Percentiles rank a stretch among this genome's conserved stretches.
These are phyloP conservation scores for Tylopilus felleus DNA, from an alignment of 768 basidiomycete genomes.

Conservation along the genomic window DNA sequence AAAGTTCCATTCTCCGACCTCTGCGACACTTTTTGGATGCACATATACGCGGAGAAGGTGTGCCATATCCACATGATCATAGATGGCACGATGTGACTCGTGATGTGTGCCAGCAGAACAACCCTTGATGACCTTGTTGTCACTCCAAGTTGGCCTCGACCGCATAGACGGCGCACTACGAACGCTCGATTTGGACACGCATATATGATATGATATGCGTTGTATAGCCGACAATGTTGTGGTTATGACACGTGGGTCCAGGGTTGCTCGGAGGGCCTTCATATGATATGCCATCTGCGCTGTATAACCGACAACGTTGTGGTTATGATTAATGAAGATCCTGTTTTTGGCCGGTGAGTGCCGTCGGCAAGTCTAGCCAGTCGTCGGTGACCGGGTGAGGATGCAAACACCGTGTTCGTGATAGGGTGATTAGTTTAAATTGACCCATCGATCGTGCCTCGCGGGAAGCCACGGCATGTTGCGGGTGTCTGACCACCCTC, in stretches of 20 bases:
- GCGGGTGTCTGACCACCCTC: too few relatives aligned
- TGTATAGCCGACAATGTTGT: background rate
- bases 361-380: background rate
- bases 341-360: background rate
- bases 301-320: background rate
- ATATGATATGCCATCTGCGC: background rate
- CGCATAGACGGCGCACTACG: constrained; percentile 43
- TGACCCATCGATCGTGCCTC: background rate
- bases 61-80: background rate
- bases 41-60: constrained; percentile 35
- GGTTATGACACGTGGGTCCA: too few relatives aligned
- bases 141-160: constrained; percentile 48
- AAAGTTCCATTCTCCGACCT: constrained; percentile 44
- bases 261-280: too few relatives aligned
- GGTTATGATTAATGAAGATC: constrained; percentile 14
- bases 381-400: constrained; percentile 3
- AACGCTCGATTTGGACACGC: constrained; percentile 5
- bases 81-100: background rate
- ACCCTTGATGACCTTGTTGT: constrained; percentile 29
- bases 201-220: background rate
- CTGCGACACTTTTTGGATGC: constrained; percentile 37
- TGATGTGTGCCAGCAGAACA: constrained; percentile 14
- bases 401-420: background rate
- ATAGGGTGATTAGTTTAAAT: background rate
- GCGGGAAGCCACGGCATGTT: background rate